These are phyloP conservation scores for Hypoxylon intermedium DNA, from an alignment of 495 filamentous ascomycete species.

Conservation along the genomic window DNA sequence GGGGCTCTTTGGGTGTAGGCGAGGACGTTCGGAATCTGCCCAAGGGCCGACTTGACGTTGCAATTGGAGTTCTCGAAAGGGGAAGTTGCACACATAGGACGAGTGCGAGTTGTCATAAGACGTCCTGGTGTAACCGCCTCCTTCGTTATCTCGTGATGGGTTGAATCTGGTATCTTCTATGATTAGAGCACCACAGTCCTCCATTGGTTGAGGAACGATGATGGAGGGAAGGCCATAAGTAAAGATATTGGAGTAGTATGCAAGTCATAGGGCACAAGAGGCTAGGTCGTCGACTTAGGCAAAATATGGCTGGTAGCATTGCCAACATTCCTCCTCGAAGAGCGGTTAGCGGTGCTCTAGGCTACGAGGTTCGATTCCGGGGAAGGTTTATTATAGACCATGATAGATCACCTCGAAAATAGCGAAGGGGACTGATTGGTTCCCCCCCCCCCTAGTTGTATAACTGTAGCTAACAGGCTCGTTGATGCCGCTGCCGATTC, in stretches of 20 bases:
- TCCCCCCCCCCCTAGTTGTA: background rate
- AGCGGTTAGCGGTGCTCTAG: constrained; percentile 4
- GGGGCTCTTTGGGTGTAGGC: background rate
- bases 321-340: background rate
- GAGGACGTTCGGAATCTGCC: constrained; percentile 4
- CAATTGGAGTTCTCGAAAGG: background rate
- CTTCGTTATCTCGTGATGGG: constrained; percentile 2
- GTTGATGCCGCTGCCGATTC: constrained; percentile 11
- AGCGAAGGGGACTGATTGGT: background rate
- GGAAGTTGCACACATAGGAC: constrained; percentile 4
- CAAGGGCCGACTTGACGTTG: constrained; percentile 4
- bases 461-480: background rate
- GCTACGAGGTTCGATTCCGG: constrained; percentile 7
- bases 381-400: background rate
- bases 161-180: constrained; percentile 14
- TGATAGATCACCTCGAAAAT: background rate
- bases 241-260: background rate
- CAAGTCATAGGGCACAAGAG: constrained; percentile 2
- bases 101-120: constrained; percentile 17
- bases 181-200: background rate
- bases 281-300: background rate
- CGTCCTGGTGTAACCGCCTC: constrained; percentile 14
- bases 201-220: constrained; percentile 14
- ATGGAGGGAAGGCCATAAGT: constrained; percentile 1
- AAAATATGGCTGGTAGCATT: constrained; percentile 10